phyloP scores from a whole-genome alignment of 257 asterid species.

The Handroanthus guayacan region DNA sequence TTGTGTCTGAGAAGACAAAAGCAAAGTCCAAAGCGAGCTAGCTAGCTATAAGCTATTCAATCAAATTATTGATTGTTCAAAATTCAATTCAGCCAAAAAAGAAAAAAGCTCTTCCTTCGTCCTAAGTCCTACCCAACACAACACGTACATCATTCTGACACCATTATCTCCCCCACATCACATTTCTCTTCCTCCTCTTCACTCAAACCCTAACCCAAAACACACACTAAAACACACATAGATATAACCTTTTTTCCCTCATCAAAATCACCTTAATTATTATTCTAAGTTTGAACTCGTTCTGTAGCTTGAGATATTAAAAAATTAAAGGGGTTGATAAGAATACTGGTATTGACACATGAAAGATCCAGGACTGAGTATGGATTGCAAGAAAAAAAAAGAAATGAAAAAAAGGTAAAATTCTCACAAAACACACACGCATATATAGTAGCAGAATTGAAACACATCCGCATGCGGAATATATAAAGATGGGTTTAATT shows the following conservation, averaged over 20 bases:
- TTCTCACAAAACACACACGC: neutral
- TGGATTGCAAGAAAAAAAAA: neutral
- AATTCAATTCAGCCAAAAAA: neutral
- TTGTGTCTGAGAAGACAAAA: constrained; percentile 40
- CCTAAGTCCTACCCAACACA: constrained; percentile 2
- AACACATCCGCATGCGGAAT: neutral
- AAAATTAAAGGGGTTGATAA: too few relatives aligned
- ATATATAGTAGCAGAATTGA: neutral
- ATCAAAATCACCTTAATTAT: neutral
- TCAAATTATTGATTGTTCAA: constrained; percentile 25
- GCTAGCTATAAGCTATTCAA: neutral
- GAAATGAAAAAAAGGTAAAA: neutral
- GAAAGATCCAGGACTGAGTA: too few relatives aligned
- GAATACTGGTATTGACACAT: too few relatives aligned
- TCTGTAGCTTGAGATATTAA: too few relatives aligned
- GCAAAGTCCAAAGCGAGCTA: constrained; percentile 36
- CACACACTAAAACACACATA: neutral
- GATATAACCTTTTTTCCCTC: neutral
- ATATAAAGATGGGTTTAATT: neutral
- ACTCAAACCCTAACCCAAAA: constrained; percentile 27
- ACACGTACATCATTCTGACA: constrained; percentile 19
- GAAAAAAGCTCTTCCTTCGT: constrained; percentile 11
- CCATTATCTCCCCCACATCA: constrained; percentile 5
- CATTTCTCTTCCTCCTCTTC: constrained; percentile 18
- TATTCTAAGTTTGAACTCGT: neutral